Conservation (phyloP, 257 asterid species). For the Penstemon newberryi region DNA sequence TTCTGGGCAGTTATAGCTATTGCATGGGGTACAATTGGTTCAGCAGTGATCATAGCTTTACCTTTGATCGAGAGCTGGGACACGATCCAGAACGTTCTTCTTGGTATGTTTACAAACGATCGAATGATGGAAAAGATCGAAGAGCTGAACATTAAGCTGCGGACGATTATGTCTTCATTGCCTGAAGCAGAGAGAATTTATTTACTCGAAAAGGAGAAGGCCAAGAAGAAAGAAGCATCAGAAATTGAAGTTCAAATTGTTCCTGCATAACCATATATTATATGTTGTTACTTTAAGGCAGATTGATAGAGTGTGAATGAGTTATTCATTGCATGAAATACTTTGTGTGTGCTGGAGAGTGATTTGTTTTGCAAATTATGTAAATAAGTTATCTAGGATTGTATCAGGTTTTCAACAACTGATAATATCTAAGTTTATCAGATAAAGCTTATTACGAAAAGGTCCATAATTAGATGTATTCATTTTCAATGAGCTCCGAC, state of each 20-base stretch:
- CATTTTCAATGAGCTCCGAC: too few relatives aligned
- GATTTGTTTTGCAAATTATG: too few relatives aligned
- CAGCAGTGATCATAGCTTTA: slow-evolving; percentile 71
- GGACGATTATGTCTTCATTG: slow-evolving; percentile 54
- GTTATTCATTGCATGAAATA: too few relatives aligned
- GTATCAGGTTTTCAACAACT: too few relatives aligned
- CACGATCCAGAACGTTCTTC: slow-evolving; percentile 55
- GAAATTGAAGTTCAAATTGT: slow-evolving; percentile 41
- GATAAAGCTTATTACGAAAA: too few relatives aligned
- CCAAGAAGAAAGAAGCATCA: slow-evolving; percentile 52
- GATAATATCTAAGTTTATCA: too few relatives aligned
- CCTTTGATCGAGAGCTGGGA: slow-evolving; percentile 83
- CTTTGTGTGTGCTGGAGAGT: too few relatives aligned
- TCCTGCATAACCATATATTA: slow-evolving; percentile 5
- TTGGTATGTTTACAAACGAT: slow-evolving; percentile 86
- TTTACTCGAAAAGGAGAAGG: slow-evolving; percentile 63
- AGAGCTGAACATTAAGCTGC: slow-evolving; percentile 64
- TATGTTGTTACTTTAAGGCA: too few relatives aligned
- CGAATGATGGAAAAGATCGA: slow-evolving; percentile 75
- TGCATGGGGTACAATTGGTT: slow-evolving; percentile 85
- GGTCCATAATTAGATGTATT: too few relatives aligned
- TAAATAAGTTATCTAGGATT: too few relatives aligned
- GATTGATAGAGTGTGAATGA: too few relatives aligned
- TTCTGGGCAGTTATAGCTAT: slow-evolving; percentile 87
- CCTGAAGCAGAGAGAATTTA: slow-evolving; percentile 78